Evolutionary conservation across 176 grass and related monocot genomes (phyloP), one percentile per base, ranked within the genome.

Genomic region (Aegilops bicornis): DNA sequence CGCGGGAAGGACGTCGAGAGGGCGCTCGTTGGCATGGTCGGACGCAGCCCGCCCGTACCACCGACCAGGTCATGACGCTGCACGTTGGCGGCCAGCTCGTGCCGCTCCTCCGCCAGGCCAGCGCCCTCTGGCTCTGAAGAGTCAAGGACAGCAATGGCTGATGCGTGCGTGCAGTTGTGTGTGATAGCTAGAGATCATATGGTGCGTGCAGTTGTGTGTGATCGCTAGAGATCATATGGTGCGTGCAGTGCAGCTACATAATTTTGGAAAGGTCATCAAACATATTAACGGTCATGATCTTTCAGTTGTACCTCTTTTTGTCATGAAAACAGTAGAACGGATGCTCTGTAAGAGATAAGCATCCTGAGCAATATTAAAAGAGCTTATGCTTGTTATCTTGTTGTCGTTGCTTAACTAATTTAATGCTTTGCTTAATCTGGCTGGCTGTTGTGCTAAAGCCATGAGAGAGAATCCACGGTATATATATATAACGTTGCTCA

Each of bases 61-160:
- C 90, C 7, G 93, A 95, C 68, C 56, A 88, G 75, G 85, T 95
- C 79, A 95, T 95, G 87, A 25, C 85, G 6, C 43, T 95, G 27
- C 93, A 95, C 70, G 87, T 95, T 24, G 42, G 48, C 20, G 90
- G 90, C 22, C 89, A 90, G 47, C 87, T 95, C 58, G 82, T 92
- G 67, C 93, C 87, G 76, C 78, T 95, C 12, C 85, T 94, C 6
- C 90, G 83, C 9, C 72, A 92, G 8, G 92, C 87, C 47, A 90
- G 92, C 14, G 92, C 92, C 29, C 80, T 94, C 5, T 94, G 92
- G 92, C 89, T 94, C 14, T 90, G 68, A 90, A 17, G 36, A 37
- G 7, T 37, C 7, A 37, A 37, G 36, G 36, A 37, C 36, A 37
- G 36, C 36, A 37, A 6, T 37, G 36, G 36, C 36, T 37, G 6